These are phyloP conservation scores for Tagetes erecta DNA, from an alignment of 129 eudicot genomes.

Conservation along the genomic window DNA sequence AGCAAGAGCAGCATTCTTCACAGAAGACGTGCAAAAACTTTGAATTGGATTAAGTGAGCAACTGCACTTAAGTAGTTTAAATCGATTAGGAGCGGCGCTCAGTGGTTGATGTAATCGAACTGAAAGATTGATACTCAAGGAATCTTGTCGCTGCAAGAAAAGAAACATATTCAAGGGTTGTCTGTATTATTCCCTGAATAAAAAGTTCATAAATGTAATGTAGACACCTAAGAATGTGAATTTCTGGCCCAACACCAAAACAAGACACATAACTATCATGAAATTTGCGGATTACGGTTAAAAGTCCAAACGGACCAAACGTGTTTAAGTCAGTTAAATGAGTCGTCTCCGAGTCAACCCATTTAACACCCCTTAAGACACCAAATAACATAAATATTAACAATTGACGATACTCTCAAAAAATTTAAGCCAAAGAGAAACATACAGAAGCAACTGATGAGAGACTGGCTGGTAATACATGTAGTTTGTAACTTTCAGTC, in stretches of 20 bases:
- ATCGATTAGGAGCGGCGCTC: constrained; percentile 36
- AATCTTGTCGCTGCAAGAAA: constrained; percentile 55
- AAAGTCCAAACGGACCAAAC: no score
- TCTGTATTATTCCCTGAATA: no score
- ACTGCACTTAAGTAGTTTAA: constrained; percentile 48
- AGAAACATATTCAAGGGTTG: no score
- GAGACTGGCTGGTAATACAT: constrained; percentile 36
- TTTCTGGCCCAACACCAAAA: no score
- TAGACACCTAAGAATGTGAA: no score
- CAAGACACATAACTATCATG: no score
- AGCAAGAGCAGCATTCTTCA: constrained; percentile 60
- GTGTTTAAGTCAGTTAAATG: no score
- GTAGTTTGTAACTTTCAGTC: constrained; percentile 42
- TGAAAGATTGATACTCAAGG: constrained; percentile 52
- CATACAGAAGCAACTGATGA: constrained; percentile 65
- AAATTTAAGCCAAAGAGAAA: constrained; percentile 12
- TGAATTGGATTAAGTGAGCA: constrained; percentile 50
- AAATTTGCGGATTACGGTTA: no score
- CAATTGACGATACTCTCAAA: neutral
- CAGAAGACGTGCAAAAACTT: constrained; percentile 34
- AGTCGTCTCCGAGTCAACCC: no score
- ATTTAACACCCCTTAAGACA: neutral
- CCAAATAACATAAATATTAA: neutral
- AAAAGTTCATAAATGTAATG: no score
- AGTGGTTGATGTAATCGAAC: constrained; percentile 39